phyloP scores from a whole-genome alignment of 345 rosid species.

The Clausena lansium region DNA sequence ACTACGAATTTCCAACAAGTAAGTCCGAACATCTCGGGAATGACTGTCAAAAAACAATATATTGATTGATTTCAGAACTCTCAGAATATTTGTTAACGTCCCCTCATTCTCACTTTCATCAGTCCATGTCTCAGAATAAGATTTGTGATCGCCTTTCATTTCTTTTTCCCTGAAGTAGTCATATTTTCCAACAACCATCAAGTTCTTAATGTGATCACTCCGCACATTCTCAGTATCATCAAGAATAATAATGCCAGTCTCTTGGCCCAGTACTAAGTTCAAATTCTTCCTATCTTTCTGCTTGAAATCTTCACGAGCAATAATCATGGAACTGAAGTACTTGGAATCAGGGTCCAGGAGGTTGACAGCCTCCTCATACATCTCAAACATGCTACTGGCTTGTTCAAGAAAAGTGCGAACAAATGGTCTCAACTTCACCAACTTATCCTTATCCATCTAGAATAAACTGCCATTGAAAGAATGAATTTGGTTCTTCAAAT shows the following conservation, averaged over 20 bases:
- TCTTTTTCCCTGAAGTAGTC: background rate
- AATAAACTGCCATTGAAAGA: background rate
- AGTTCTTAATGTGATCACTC: background rate
- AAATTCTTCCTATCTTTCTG: background rate
- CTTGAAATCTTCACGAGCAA: constrained; percentile 5
- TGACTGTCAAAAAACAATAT: background rate
- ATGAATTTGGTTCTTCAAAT: background rate
- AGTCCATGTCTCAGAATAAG: background rate
- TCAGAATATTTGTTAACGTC: background rate
- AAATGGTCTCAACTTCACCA: constrained; percentile 24
- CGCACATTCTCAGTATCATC: background rate
- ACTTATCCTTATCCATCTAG: background rate
- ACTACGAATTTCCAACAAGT: background rate
- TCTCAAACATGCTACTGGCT: constrained; percentile 21
- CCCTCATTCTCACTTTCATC: constrained; percentile 8
- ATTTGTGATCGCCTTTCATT: no score
- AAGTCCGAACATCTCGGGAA: constrained; percentile 6
- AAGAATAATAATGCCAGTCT: background rate
- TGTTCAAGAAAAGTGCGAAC: constrained; percentile 17
- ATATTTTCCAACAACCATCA: background rate
- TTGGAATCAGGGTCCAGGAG: constrained; percentile 9
- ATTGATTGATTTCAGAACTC: background rate
- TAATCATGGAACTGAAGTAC: background rate
- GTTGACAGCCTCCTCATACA: background rate
- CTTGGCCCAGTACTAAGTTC: background rate